Evolutionary conservation across 495 filamentous ascomycete genomes (phyloP), one percentile per base, ranked within the genome.

Genomic region (Penicillium antarcticum): DNA sequence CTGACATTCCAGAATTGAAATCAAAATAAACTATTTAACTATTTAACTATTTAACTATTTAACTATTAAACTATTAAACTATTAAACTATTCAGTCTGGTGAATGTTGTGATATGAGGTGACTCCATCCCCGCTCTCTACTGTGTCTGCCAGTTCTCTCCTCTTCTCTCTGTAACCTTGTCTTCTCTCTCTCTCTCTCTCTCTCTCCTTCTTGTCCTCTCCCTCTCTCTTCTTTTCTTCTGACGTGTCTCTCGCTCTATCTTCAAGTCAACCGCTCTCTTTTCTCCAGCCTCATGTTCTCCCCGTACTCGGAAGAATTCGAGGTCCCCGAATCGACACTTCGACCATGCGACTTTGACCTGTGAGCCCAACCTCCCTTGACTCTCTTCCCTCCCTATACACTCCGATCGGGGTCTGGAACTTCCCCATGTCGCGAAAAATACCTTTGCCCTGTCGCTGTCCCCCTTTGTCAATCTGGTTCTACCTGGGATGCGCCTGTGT

Each of bases 401-500:
- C 56, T 51, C 46, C 46, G 50, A 35, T 57, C 51, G 46, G 55
- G 24, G 46, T 31, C 32, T 49, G 39, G 35, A n/a, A 49, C 48
- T 56, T 43, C 48, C 60, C 44, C 51, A 54, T 61, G 53, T 56
- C 54, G 55, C 29, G 52, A 48, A 42, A 43, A 16, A 63, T 60
- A 63, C 58, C 54, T 56, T 53, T 66, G 51, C 40, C 52, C 51
- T 63, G 58, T 65, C 57, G 58, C 49, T 66, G 56, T 56, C 61
- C 51, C 64, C 51, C 58, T 64, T 46, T 68, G 56, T 59, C 57
- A 56, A 51, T 63, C 58, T 60, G 52, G 55, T 66, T 68, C 65
- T 70, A 57, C 64, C 65, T 72, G 61, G 65, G 65, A 71, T 74
- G 69, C 67, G 67, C 69, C 61, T 66, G 71, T 70, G 71, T 73